Evolutionary conservation across 441 rosid species (phyloP).

Genomic region (Breynia disticha): DNA sequence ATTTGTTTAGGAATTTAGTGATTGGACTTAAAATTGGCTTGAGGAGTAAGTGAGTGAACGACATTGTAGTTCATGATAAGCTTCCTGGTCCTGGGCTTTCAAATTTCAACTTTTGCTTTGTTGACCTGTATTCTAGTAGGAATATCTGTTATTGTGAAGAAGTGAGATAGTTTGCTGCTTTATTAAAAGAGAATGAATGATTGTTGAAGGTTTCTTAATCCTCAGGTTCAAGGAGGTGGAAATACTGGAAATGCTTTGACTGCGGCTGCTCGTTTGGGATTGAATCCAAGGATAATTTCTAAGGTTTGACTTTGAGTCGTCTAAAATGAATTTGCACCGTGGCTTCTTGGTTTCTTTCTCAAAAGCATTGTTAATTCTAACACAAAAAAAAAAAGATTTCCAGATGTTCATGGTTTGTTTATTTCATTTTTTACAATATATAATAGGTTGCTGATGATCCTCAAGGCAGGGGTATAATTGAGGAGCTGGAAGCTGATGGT

Average conservation of each 20-base stretch:
- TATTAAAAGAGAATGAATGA: background rate
- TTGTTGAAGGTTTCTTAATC: background rate
- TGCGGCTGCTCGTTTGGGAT: constrained; percentile 63
- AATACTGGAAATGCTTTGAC: constrained; percentile 70
- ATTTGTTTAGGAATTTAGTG: too few species aligned
- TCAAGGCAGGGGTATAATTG: constrained; percentile 57
- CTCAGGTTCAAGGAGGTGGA: constrained; percentile 76
- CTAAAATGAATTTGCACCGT: background rate
- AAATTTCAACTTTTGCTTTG: too few species aligned
- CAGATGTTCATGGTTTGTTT: too few species aligned
- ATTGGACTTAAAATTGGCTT: too few species aligned
- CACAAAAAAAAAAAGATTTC: background rate
- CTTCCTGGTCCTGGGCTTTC: too few species aligned
- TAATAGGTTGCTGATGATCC: constrained; percentile 63
- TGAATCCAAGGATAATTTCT: constrained; percentile 57
- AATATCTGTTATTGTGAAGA: background rate
- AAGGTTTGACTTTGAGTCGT: constrained; percentile 29
- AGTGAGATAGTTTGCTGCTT: background rate
- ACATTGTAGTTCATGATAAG: too few species aligned
- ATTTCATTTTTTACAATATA: background rate
- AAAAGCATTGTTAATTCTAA: too few species aligned
- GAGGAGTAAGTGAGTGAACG: too few species aligned
- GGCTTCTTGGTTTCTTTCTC: background rate
- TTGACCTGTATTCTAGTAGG: too few species aligned
- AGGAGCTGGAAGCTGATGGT: constrained; percentile 65